A percentile compares a stretch with the other conserved stretches of the same genome.
Conservation (phyloP, 768 basidiomycete genomes). For the Boletus rubescentipes region DNA sequence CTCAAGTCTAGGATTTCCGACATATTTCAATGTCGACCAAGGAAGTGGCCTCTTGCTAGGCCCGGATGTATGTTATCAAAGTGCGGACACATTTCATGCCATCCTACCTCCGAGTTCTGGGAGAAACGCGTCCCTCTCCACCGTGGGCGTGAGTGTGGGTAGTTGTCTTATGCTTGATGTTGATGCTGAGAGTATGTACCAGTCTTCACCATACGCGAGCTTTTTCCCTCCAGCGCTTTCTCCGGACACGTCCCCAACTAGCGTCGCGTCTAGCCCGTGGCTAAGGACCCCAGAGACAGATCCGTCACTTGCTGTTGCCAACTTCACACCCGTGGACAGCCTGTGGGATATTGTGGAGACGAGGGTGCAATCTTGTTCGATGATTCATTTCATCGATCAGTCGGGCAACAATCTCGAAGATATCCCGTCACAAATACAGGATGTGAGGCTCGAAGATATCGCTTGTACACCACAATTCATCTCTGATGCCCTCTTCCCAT, state of each 20-base stretch:
- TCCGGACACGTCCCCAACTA: conserved; percentile 25
- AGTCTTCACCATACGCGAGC: background rate
- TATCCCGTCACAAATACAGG: background rate
- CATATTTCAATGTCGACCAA: background rate
- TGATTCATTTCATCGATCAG: conserved; percentile 13
- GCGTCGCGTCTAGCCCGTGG: conserved; percentile 21
- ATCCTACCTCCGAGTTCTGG: background rate
- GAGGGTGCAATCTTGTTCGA: background rate
- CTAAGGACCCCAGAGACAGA: conserved; percentile 18
- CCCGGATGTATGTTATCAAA: background rate
- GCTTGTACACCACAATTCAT: conserved; percentile 10
- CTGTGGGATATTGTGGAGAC: conserved; percentile 1
- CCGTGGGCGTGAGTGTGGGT: conserved; percentile 11
- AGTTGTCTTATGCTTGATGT: background rate
- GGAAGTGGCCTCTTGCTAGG: conserved; percentile 17
- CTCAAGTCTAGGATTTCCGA: background rate
- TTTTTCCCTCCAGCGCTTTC: conserved; percentile 20
- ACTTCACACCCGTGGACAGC: background rate
- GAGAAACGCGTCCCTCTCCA: background rate
- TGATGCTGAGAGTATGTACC: background rate
- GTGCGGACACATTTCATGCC: background rate
- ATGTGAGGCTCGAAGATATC: conserved; percentile 22
- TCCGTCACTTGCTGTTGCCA: background rate
- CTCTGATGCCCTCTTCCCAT: background rate
- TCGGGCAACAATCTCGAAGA: conserved; percentile 16